Evolutionary conservation across 495 filamentous ascomycete species (phyloP).

Genomic region (Filosporella fistucella): DNA sequence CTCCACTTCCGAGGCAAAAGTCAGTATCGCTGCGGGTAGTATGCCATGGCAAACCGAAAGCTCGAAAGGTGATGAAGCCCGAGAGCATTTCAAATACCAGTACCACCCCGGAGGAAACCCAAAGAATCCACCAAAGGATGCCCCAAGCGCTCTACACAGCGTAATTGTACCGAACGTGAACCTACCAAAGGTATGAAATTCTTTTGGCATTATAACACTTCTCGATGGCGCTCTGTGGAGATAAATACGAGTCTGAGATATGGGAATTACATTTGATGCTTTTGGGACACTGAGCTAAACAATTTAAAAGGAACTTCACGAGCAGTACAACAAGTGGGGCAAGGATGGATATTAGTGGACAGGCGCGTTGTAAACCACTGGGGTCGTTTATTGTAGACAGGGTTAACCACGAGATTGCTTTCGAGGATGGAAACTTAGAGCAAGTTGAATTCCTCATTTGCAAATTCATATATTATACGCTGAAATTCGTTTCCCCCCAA

Average conservation of each 20-base stretch:
- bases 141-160: constrained; percentile 89
- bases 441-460: too few relatives aligned
- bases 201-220: too few relatives aligned
- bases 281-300: neutral
- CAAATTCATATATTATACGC: too few relatives aligned
- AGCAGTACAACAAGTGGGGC: constrained; percentile 97
- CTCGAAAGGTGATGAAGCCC: constrained; percentile 39
- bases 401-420: neutral
- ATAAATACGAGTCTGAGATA: neutral
- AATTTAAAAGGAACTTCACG: constrained; percentile 68
- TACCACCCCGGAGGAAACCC: constrained; percentile 89
- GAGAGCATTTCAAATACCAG: constrained; percentile 66
- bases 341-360: constrained; percentile 64
- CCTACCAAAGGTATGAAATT: constrained; percentile 70
- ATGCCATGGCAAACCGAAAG: constrained; percentile 86
- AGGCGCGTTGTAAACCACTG: too few relatives aligned
- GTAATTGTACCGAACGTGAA: constrained; percentile 91
- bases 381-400: neutral
- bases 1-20: constrained; percentile 72
- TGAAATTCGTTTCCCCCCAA: too few relatives aligned
- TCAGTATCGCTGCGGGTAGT: constrained; percentile 64
- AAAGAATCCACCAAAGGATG: constrained; percentile 72
- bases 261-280: neutral
- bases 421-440: too few relatives aligned
- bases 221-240: too few relatives aligned